These are phyloP conservation scores for Aspergillus brasiliensis DNA, from an alignment of 2,329 filamentous ascomycete species.

Conservation along the genomic window DNA sequence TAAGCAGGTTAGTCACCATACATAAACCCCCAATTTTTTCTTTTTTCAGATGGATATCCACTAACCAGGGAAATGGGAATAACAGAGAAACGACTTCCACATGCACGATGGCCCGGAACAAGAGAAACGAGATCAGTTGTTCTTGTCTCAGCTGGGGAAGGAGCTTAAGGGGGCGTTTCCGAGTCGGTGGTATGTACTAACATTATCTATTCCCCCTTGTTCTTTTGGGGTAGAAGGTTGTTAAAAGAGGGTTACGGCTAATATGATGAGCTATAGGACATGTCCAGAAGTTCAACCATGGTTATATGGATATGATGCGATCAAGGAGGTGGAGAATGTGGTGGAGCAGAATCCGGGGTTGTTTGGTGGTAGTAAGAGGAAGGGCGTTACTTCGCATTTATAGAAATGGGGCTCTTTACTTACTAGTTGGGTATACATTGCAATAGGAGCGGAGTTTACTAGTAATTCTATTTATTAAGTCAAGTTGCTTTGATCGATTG, in stretches of 20 bases:
- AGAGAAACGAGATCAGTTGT: slow-evolving; percentile 58
- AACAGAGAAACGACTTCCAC: slow-evolving; percentile 55
- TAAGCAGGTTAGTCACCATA: slow-evolving; percentile 38
- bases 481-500: too few species aligned
- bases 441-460: too few species aligned
- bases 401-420: neutral
- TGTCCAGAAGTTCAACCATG: slow-evolving; percentile 65
- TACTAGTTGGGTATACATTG: too few species aligned
- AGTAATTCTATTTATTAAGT: too few species aligned
- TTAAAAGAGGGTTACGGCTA: neutral
- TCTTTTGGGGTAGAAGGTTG: neutral
- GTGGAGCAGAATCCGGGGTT: slow-evolving; percentile 26
- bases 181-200: slow-evolving; percentile 55
- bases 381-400: neutral
- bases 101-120: slow-evolving; percentile 60
- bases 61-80: too few species aligned
- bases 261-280: slow-evolving; percentile 42
- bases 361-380: slow-evolving; percentile 12
- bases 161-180: slow-evolving; percentile 60
- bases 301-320: slow-evolving; percentile 67
- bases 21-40: too few species aligned
- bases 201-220: neutral
- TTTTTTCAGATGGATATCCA: too few species aligned
- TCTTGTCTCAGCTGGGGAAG: slow-evolving; percentile 58
- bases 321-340: slow-evolving; percentile 54